These are phyloP conservation scores for Helenozyma rhizophorensis DNA, from an alignment of 805 yeast species.

Conservation along the genomic window DNA sequence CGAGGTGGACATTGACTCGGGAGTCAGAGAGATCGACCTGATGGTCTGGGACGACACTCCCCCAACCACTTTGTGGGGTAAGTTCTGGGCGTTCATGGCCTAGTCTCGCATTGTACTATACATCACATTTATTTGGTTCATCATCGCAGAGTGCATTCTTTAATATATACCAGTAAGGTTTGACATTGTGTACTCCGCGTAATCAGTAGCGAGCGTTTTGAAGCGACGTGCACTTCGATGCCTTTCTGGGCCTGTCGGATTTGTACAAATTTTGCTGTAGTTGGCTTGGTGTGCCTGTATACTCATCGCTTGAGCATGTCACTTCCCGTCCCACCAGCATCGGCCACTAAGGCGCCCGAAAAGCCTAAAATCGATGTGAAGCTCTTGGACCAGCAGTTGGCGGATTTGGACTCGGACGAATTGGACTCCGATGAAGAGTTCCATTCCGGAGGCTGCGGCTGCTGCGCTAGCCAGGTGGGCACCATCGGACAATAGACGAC, in stretches of 20 bases:
- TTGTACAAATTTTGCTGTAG: neutral
- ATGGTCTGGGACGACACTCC: slow-evolving; percentile 51
- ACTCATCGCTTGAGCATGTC: slow-evolving; percentile 1
- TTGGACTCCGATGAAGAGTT: slow-evolving; percentile 17
- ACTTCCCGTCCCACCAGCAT: too few relatives aligned
- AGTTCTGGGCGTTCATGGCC: slow-evolving; percentile 41
- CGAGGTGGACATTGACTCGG: slow-evolving; percentile 68
- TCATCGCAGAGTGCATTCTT: too few relatives aligned
- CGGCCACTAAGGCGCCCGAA: too few relatives aligned
- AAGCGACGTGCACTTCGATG: too few relatives aligned
- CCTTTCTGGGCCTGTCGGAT: too few relatives aligned
- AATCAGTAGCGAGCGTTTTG: too few relatives aligned
- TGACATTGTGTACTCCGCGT: too few relatives aligned
- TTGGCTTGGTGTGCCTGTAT: slow-evolving; percentile 1
- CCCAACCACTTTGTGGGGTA: slow-evolving; percentile 48
- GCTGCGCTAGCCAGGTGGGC: slow-evolving; percentile 16
- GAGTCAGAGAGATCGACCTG: slow-evolving; percentile 60
- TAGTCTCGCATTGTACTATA: too few relatives aligned
- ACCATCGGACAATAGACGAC: slow-evolving; percentile 5
- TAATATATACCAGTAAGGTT: too few relatives aligned
- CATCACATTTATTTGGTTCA: too few relatives aligned
- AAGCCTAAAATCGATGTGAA: slow-evolving; percentile 11
- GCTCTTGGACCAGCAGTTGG: slow-evolving; percentile 16
- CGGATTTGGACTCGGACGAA: slow-evolving; percentile 16
- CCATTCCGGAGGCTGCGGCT: slow-evolving; percentile 12